These are phyloP conservation scores for Paramecium octaurelia DNA, from an alignment of 73 alveolate genomes.

Conservation along the genomic window DNA sequence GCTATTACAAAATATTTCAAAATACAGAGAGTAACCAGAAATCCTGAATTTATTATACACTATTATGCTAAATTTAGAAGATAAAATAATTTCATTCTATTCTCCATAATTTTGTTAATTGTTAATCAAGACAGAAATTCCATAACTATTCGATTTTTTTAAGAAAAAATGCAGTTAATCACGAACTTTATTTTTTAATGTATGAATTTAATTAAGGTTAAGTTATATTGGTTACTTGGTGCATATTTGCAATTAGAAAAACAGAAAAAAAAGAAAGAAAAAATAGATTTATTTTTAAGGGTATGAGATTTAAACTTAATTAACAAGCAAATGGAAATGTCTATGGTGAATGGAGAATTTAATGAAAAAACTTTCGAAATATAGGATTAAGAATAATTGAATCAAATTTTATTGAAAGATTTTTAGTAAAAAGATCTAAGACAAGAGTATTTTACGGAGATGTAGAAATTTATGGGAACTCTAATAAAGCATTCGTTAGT, in stretches of 20 bases:
- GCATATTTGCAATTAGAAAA: background rate
- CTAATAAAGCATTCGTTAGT: slow-evolving; percentile 57
- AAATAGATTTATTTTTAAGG: background rate
- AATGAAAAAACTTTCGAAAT: background rate
- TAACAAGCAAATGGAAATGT: slow-evolving; percentile 40
- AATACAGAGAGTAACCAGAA: background rate
- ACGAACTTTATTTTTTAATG: slow-evolving; percentile 3
- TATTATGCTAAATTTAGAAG: background rate
- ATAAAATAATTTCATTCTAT: slow-evolving; percentile 14
- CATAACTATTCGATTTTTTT: background rate
- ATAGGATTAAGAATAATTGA: background rate
- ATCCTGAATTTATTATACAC: background rate
- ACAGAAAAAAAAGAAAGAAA: background rate
- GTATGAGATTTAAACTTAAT: background rate
- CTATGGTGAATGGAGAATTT: slow-evolving; percentile 33
- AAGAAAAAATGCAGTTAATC: background rate
- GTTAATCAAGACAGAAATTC: background rate
- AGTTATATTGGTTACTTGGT: slow-evolving; percentile 9
- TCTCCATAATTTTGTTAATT: slow-evolving; percentile 36
- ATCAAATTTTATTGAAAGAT: background rate
- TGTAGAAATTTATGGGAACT: slow-evolving; percentile 68
- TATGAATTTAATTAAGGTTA: background rate
- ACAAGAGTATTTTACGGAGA: slow-evolving; percentile 58
- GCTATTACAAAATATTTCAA: background rate
- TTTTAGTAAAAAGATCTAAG: background rate